Conservation (phyloP, 768 basidiomycete species). For the Pleurotus cornucopiae region DNA sequence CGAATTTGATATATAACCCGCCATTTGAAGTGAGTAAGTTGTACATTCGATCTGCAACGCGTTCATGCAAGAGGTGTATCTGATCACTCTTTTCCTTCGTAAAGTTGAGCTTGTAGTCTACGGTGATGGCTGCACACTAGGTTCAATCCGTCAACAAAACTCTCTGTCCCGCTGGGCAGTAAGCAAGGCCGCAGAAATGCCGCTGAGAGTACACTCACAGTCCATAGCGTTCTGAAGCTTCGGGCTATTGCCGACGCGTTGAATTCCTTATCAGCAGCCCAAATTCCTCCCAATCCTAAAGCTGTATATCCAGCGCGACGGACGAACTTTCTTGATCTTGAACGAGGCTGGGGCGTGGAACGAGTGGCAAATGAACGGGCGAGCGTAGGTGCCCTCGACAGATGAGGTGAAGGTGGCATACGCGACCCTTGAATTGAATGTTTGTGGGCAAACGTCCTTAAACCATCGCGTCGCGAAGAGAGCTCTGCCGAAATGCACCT, state of each 20-base stretch:
- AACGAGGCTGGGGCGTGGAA: background rate
- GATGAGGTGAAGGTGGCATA: too few species aligned
- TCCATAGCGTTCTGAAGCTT: slow-evolving; percentile 50
- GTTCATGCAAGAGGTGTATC: slow-evolving; percentile 79
- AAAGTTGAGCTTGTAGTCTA: slow-evolving; percentile 90
- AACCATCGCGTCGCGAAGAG: too few species aligned
- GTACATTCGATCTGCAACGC: slow-evolving; percentile 76
- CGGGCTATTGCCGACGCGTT: slow-evolving; percentile 56
- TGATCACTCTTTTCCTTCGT: slow-evolving; percentile 61
- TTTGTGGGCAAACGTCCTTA: too few species aligned
- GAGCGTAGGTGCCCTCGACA: too few species aligned
- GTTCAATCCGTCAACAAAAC: background rate
- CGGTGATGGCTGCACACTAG: slow-evolving; percentile 65
- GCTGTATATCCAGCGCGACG: slow-evolving; percentile 31
- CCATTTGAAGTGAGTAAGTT: slow-evolving; percentile 79
- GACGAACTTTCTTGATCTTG: slow-evolving; percentile 14
- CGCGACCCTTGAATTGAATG: too few species aligned
- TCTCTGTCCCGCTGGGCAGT: background rate
- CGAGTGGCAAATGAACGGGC: background rate
- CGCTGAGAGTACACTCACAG: slow-evolving; percentile 26
- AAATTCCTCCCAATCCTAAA: slow-evolving; percentile 36
- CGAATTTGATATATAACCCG: slow-evolving; percentile 84
- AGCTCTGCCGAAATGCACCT: too few species aligned
- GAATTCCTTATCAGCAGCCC: slow-evolving; percentile 42
- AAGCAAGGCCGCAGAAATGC: background rate